Conservation (phyloP, 371 early-diverging fungal species). For the Apophysomyces variabilis region DNA sequence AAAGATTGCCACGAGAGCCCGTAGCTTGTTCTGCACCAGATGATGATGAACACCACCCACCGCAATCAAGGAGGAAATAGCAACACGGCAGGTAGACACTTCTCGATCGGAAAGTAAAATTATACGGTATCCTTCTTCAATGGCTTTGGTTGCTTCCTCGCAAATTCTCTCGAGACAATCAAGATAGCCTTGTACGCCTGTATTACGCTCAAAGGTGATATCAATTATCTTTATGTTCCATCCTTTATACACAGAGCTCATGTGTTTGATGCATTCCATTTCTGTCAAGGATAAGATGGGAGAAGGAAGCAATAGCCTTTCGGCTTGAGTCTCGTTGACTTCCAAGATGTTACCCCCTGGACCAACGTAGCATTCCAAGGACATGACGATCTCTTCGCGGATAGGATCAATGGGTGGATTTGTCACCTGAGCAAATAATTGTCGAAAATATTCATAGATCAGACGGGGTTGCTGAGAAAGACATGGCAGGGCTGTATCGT, state of each 20-base stretch:
- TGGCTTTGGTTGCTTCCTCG: slow-evolving; percentile 75
- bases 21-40: slow-evolving; percentile 82
- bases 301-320: slow-evolving; percentile 75
- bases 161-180: slow-evolving; percentile 81
- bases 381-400: slow-evolving; percentile 96
- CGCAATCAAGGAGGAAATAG: slow-evolving; percentile 82
- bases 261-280: slow-evolving; percentile 71
- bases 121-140: slow-evolving; percentile 73
- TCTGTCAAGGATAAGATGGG: slow-evolving; percentile 83
- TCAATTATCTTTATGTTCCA: slow-evolving; percentile 86
- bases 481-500: slow-evolving; percentile 92
- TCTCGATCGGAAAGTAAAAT: slow-evolving; percentile 81
- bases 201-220: slow-evolving; percentile 74
- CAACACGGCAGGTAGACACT: slow-evolving; percentile 68
- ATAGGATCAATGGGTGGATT: slow-evolving; percentile 97
- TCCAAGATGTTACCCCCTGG: slow-evolving; percentile 91
- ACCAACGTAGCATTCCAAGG: slow-evolving; percentile 91
- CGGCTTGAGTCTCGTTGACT: slow-evolving; percentile 74
- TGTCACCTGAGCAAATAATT: slow-evolving; percentile 96
- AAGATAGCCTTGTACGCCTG: slow-evolving; percentile 77
- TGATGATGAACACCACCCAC: slow-evolving; percentile 92
- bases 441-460: slow-evolving; percentile 92
- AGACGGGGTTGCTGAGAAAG: slow-evolving; percentile 82
- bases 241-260: slow-evolving; percentile 59
- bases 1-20: slow-evolving; percentile 83